Evolutionary conservation across 2,329 filamentous ascomycete genomes (phyloP), one percentile per base, ranked within the genome.

Genomic region (Shiraia sp.): DNA sequence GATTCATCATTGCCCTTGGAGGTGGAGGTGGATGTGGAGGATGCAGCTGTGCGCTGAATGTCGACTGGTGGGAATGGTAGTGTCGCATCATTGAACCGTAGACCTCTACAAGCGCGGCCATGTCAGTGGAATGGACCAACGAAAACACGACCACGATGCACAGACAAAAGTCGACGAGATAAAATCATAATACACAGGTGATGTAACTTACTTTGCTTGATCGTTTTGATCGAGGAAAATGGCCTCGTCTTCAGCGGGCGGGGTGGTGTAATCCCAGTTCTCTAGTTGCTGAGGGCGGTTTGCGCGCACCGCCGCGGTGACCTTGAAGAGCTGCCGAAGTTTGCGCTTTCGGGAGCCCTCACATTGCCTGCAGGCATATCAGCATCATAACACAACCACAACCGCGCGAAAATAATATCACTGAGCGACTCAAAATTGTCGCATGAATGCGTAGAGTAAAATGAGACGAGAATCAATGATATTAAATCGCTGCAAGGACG

Each of bases 321-420:
- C 85, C 79, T 81, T 79, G 77, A 87, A 95, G 62, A 96, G 81
- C 76, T 93, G 87, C 70, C 86, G 86, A 69, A 96, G 80, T 79
- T 95, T 95, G 72, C 89, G 85, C 82, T 95, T 93, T 73, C 88
- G 87, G 79, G 87, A 89, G 73, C 79, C 80, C 78, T 87, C 82
- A 80, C 75, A 76, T 48, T 54, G 56, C 55, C 69, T 72, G 51
- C 49, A 17, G 31, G 8, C n/a, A 23, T 10, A 25, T 35, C 24
- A 39, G 49, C 55, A 58, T 45, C 51, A 54, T 50, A 41, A 60
- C 58, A 67, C 63, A 58, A 69, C 61, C 61, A 70, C 64, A 51
- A 70, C 66, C 37, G 65, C 69, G 52, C 45, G 9, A 33, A 30
- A 55, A 63, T 59, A 71, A 70, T 53, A 49, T 38, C 66, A 70